phyloP scores from a whole-genome alignment of 441 rosid genomes.

The Pelargonium australe region DNA sequence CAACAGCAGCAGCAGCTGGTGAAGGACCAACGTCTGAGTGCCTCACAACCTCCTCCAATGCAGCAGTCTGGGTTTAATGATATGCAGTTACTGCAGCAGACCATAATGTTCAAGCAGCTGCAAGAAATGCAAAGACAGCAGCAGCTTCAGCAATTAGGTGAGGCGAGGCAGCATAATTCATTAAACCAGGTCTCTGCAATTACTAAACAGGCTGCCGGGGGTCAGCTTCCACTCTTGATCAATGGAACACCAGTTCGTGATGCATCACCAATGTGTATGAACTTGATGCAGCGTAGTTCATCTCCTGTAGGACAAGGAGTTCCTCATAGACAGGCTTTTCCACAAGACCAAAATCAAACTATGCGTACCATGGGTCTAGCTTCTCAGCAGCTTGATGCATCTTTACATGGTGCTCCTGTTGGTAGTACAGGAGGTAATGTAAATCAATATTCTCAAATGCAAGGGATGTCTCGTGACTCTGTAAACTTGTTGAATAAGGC shows the following conservation, averaged over 20 bases:
- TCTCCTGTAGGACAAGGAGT: constrained; percentile 34
- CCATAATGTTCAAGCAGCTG: constrained; percentile 46
- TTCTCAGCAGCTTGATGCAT: constrained; percentile 30
- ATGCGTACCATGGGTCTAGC: constrained; percentile 27
- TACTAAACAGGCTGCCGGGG: constrained; percentile 27
- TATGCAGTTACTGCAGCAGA: constrained; percentile 50
- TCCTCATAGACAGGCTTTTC: constrained; percentile 22
- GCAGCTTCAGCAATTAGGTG: constrained; percentile 35
- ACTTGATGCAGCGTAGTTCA: constrained; percentile 32
- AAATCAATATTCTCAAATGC: constrained; percentile 33
- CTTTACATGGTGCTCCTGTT: constrained; percentile 37
- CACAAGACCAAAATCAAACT: constrained; percentile 32
- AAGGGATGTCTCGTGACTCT: constrained; percentile 31
- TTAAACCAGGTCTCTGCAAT: constrained; percentile 31
- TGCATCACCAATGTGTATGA: constrained; percentile 37
- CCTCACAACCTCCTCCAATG: not conserved
- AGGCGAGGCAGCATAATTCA: constrained; percentile 36
- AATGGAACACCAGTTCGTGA: constrained; percentile 44
- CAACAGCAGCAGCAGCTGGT: too few species aligned
- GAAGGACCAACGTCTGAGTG: not conserved
- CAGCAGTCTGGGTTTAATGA: constrained; percentile 24
- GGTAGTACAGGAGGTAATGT: constrained; percentile 33
- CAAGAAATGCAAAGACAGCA: constrained; percentile 51
- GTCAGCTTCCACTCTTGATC: constrained; percentile 29
- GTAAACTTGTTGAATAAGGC: constrained; percentile 26